phyloP scores from a whole-genome alignment of 768 basidiomycete species.

The Amanita pallidorosea region DNA sequence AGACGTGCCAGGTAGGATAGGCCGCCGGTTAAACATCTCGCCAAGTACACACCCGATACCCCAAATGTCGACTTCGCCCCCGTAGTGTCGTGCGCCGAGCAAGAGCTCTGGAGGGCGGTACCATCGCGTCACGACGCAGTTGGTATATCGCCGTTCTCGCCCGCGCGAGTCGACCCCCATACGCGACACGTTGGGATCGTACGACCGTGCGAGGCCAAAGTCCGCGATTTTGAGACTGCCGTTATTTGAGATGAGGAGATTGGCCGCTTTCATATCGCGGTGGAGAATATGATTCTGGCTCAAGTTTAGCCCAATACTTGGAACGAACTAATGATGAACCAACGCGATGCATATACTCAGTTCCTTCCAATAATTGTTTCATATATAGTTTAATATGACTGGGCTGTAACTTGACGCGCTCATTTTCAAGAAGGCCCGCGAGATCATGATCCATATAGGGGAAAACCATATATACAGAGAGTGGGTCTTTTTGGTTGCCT shows the following conservation, averaged over 20 bases:
- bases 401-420: slow-evolving; percentile 70
- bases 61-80: slow-evolving; percentile 96
- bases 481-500: slow-evolving; percentile 61
- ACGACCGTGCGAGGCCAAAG: slow-evolving; percentile 89
- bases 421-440: slow-evolving; percentile 88
- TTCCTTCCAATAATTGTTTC: slow-evolving; percentile 93
- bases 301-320: not conserved
- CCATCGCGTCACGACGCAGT: slow-evolving; percentile 93
- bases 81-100: slow-evolving; percentile 81
- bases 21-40: slow-evolving; percentile 85
- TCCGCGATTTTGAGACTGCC: slow-evolving; percentile 86
- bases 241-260: slow-evolving; percentile 82
- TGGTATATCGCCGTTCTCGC: slow-evolving; percentile 75
- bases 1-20: slow-evolving; percentile 78
- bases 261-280: slow-evolving; percentile 96
- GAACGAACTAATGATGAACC: slow-evolving; percentile 17
- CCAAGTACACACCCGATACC: slow-evolving; percentile 94
- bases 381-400: slow-evolving; percentile 93
- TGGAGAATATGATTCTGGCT: slow-evolving; percentile 89
- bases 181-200: slow-evolving; percentile 38
- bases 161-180: slow-evolving; percentile 28
- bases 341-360: slow-evolving; percentile 92
- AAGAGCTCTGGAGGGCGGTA: slow-evolving; percentile 91
- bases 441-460: slow-evolving; percentile 99
- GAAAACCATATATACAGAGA: slow-evolving; percentile 97